Conservation (phyloP, 1,284 basidiomycete species). For the Rhodotorula sp. region DNA sequence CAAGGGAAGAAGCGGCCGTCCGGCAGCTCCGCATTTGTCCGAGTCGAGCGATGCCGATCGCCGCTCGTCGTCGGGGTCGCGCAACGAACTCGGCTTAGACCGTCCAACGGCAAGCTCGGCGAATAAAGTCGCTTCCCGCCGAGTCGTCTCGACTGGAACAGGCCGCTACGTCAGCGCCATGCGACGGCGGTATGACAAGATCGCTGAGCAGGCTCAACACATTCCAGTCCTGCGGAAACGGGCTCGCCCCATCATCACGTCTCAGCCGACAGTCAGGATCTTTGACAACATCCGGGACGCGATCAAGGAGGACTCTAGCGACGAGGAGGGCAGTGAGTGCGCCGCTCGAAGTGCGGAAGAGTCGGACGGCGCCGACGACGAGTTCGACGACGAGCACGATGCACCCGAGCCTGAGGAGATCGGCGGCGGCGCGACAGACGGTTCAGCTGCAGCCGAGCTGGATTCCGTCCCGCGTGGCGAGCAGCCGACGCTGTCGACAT, state of each 20-base stretch:
- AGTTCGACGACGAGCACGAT: slow-evolving; percentile 85
- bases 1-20: slow-evolving; percentile 13
- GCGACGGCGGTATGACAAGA: background rate
- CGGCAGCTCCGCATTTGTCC: background rate
- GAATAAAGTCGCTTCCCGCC: slow-evolving; percentile 23
- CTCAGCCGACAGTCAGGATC: slow-evolving; percentile 84
- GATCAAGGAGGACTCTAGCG: slow-evolving; percentile 74
- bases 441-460: no score
- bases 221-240: slow-evolving; percentile 59
- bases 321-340: slow-evolving; percentile 33
- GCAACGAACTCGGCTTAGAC: background rate
- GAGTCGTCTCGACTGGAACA: slow-evolving; percentile 16
- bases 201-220: background rate
- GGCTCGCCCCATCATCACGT: slow-evolving; percentile 87
- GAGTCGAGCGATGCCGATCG: slow-evolving; percentile 19
- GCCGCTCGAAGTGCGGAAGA: slow-evolving; percentile 35
- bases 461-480: background rate
- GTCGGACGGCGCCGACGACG: slow-evolving; percentile 66
- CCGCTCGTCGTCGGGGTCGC: background rate
- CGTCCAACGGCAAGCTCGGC: slow-evolving; percentile 30
- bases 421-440: background rate
- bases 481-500: background rate
- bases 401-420: slow-evolving; percentile 51
- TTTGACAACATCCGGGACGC: slow-evolving; percentile 90
- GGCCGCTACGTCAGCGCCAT: slow-evolving; percentile 12